A percentile compares a stretch with the other conserved stretches of the same genome.
phyloP scores from a whole-genome alignment of 257 asterid species.

The Knoxia roxburghii region DNA sequence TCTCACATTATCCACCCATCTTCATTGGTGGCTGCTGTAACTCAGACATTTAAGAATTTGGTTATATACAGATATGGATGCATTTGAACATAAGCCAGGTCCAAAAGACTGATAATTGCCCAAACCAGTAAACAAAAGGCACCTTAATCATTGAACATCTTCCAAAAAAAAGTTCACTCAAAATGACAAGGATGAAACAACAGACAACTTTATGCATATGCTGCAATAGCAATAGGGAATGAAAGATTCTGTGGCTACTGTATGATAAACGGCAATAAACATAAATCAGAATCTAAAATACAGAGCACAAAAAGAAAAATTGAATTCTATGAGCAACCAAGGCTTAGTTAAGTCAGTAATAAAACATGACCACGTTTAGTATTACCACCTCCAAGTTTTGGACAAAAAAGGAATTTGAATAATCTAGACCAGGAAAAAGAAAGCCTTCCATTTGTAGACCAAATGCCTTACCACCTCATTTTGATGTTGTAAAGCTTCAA shows the following conservation, averaged over 20 bases:
- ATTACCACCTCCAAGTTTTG: not conserved
- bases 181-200: not conserved
- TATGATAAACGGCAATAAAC: not conserved
- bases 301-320: not conserved
- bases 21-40: not conserved
- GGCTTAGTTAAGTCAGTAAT: not conserved
- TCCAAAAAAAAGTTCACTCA: not conserved
- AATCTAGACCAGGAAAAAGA: not conserved
- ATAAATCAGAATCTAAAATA: not conserved
- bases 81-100: not conserved
- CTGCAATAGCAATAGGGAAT: not conserved
- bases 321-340: not conserved
- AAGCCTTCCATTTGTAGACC: conserved; percentile 1
- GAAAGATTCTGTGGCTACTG: not conserved
- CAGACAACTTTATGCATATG: no score
- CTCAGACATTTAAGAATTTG: not conserved
- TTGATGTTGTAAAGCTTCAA: conserved; percentile 92
- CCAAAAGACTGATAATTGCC: not conserved
- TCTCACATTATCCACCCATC: not conserved
- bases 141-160: not conserved
- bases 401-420: no score
- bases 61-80: not conserved
- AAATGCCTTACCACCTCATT: conserved; percentile 76
- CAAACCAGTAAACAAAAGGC: conserved; percentile 1
- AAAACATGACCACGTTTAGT: not conserved